Base-by-base conservation (phyloP, 129 eudicot genomes). In the Lactuca saligna region DNA sequence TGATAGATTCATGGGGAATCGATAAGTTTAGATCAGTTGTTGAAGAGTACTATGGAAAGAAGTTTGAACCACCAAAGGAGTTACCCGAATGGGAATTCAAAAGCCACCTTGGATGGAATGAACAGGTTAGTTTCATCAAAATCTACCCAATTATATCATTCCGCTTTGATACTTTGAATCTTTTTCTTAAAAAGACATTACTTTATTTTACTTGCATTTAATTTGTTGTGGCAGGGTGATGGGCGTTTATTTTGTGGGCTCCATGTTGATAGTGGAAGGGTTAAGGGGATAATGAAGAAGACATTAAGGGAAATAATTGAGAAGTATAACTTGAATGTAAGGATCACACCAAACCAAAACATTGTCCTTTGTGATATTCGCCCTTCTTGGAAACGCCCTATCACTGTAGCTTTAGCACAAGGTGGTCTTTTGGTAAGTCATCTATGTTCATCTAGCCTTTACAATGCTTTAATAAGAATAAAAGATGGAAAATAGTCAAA, bases 71-170 rank as follows among this genome's bases (percentile, higher is more conserved):
- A 17, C 73, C 80, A 67, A 88, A 51, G 32, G 96, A 94, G 75
- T 83, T 94, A 50, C 97, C 99, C 25, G 97, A 94, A 46, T 94
- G 99, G 99, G 97, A 94, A 65, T 94, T 94, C 66, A 83, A 89
- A 74, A 94, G 97, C 84, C 85, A 83, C 68, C 75, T 94, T 72
- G 99, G 99, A 57, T 94, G 99, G 99, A 86, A 94, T 59, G 90
- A 89, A 61, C 99, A 94, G 97, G 99, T 87, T 63, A 50, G 82
- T 75, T 68, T 31, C 71, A 29, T 46, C 38, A 7, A 53, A 17
- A 14, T 68, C 2, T 42, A 8, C 13, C 13, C 4, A 42, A 42
- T 42, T 42, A 9, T 42, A 9, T 12, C 49, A 7, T 42, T 46
- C 3, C 20, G 1, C 20, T 20, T 20, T 20, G 20, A 20, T 46